A percentile compares a stretch with the other conserved stretches of the same genome.
Evolutionary conservation across 306 rosid genomes (phyloP).

Genomic region (Betula pendula): DNA sequence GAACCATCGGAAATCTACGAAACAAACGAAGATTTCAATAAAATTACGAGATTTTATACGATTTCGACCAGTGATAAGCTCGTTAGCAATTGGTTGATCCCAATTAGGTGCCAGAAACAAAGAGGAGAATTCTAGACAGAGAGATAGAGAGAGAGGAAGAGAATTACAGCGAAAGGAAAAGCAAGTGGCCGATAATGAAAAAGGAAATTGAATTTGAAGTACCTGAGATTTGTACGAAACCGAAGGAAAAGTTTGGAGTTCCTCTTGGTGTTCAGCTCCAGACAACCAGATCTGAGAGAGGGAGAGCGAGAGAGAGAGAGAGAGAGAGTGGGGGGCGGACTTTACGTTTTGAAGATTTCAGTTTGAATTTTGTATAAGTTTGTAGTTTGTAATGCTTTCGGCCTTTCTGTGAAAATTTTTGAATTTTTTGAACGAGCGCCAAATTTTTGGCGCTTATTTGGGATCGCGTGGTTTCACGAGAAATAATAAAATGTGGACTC

Average conservation of each 20-base stretch:
- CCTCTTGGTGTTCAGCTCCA: neutral
- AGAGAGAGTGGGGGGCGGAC: neutral
- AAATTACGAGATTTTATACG: too few relatives aligned
- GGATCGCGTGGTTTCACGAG: too few relatives aligned
- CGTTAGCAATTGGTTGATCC: neutral
- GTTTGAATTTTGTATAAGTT: neutral
- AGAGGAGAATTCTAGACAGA: neutral
- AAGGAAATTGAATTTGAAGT: conserved; percentile 1
- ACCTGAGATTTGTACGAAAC: conserved; percentile 26
- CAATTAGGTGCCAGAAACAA: neutral
- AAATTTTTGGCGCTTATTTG: conserved; percentile 48
- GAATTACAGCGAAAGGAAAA: neutral
- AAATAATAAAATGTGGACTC: too few relatives aligned
- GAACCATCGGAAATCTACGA: neutral
- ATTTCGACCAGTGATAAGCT: neutral
- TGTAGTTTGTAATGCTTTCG: conserved; percentile 10
- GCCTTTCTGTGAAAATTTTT: conserved; percentile 29
- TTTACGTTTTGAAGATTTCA: neutral
- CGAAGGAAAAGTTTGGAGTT: neutral
- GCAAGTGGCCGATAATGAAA: neutral
- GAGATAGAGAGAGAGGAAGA: neutral
- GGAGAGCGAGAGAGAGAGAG: conserved; percentile 4
- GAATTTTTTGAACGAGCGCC: conserved; percentile 41
- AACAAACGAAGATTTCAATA: neutral
- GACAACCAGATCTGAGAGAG: conserved; percentile 20